Evolutionary conservation across 106 monocot species (phyloP).

Genomic region (Acorus calamus): DNA sequence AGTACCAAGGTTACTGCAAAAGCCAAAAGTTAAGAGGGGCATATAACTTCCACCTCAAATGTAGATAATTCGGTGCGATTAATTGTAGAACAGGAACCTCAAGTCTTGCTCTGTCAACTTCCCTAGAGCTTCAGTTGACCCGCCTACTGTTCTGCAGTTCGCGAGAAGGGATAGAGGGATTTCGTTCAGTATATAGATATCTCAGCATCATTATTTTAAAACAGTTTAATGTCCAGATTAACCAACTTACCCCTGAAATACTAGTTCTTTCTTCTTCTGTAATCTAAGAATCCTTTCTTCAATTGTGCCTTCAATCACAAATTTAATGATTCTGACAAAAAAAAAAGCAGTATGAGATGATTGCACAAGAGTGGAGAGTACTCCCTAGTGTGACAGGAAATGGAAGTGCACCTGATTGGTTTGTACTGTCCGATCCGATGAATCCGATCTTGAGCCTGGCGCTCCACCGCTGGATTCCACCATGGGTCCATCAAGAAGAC

Average conservation of each 20-base stretch:
- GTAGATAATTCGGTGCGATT: neutral
- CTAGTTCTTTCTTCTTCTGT: constrained; percentile 76
- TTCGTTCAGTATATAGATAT: neutral
- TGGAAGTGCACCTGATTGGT: constrained; percentile 56
- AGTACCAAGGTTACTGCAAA: no score
- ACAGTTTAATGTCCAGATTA: neutral
- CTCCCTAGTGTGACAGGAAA: neutral
- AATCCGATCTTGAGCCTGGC: constrained; percentile 86
- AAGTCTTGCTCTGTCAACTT: constrained; percentile 74
- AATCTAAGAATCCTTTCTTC: constrained; percentile 81
- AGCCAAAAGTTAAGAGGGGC: no score
- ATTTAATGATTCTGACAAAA: constrained; percentile 45
- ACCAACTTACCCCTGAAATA: constrained; percentile 62
- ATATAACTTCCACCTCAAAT: no score
- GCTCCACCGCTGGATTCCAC: constrained; percentile 97
- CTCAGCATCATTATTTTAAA: neutral
- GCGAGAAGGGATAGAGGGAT: neutral
- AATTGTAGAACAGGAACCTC: constrained; percentile 60
- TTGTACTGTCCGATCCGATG: constrained; percentile 87
- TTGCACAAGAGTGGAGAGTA: neutral
- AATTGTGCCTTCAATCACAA: constrained; percentile 65
- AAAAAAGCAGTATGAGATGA: neutral
- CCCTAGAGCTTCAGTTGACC: constrained; percentile 54
- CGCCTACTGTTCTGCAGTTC: constrained; percentile 52
- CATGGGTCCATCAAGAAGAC: constrained; percentile 96